Base-by-base conservation (phyloP, 768 basidiomycete species). In the Dioszegia hungarica region DNA sequence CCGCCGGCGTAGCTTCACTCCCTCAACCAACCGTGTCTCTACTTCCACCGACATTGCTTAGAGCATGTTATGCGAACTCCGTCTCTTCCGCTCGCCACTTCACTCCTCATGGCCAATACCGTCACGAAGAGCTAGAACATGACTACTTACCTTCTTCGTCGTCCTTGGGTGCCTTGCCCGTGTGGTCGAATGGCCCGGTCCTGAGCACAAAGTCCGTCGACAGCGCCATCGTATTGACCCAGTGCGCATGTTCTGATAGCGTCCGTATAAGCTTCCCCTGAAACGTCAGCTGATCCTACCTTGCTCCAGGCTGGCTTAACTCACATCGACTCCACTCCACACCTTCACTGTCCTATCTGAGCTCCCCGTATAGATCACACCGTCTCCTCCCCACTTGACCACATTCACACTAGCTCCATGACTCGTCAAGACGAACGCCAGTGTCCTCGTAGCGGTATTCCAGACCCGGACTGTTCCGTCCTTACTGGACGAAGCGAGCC, bases 381-480 rank as follows among this genome's bases (percentile, higher is more conserved):
- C 88, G 11, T 87, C 87, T 5, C 94, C 95, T 43, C 90, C 93
- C 94, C 95, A 98, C 64, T 89, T 84, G 14, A 98, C 90, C 27
- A 91, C 87, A 64, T 98, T 98, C 14, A 98, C 92, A 58, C 87
- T 88, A 1, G 90, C 91, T 0, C 89, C 87, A 71, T 99, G 94
- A 3, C 94, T 92, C 0, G 93, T 90, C 0, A 99, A 83, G 0
- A 89, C 83, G 67, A 88, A 95, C 51, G 91, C 88, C 14, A 85
- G 77, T 55, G 82, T 79, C 15, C 91, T 81, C 0, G 84, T 86
- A 1, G 81, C 75, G 0, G 86, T 82, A 15, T 86, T 86, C 95
- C 95, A 99, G 17, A 99, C 83, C n/a, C 90, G 86, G 22, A 97
- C 92, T 0, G 91, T 94, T 12, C 87, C 87, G 67, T 98, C 94